Percentiles rank a stretch among this genome's conserved stretches.
phyloP scores from a whole-genome alignment of 176 grass and related monocot species.

The Elaeis guineensis region DNA sequence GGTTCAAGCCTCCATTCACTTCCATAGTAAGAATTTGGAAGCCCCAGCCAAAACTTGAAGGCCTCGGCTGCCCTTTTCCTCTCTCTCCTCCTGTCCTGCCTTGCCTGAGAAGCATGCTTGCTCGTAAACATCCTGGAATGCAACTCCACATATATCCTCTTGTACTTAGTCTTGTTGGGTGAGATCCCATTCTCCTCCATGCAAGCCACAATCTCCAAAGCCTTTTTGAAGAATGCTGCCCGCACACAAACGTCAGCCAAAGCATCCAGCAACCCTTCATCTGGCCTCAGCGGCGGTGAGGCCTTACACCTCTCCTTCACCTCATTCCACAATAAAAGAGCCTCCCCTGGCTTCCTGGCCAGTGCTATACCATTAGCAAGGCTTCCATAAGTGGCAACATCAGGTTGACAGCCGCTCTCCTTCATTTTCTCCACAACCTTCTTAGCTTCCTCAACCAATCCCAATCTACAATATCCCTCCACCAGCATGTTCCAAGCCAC shows the following conservation, averaged over 20 bases:
- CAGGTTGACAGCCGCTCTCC: constrained; percentile 37
- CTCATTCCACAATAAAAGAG: constrained; percentile 81
- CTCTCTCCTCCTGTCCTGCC: constrained; percentile 58
- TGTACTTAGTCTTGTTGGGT: constrained; percentile 90
- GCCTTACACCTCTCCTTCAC: constrained; percentile 52
- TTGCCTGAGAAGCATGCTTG: constrained; percentile 74
- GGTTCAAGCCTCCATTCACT: constrained; percentile 65
- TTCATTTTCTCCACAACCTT: constrained; percentile 62
- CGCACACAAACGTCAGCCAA: constrained; percentile 85
- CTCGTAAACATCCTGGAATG: constrained; percentile 92
- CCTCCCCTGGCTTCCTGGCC: constrained; percentile 70
- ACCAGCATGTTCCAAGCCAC: constrained; percentile 91
- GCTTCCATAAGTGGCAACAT: constrained; percentile 70
- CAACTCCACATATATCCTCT: constrained; percentile 89
- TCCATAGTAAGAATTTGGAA: constrained; percentile 84
- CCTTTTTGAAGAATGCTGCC: constrained; percentile 80
- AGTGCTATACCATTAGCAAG: constrained; percentile 55
- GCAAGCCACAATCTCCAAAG: constrained; percentile 87
- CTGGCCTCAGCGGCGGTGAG: constrained; percentile 31
- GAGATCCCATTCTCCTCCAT: constrained; percentile 90
- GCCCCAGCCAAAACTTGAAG: constrained; percentile 93
- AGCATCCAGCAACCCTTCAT: constrained; percentile 62
- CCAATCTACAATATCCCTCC: constrained; percentile 57
- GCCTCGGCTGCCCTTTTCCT: constrained; percentile 75
- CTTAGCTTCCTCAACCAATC: constrained; percentile 52